phyloP scores from a whole-genome alignment of 352 stramenopile genomes.

The Globisporangium nagaii region DNA sequence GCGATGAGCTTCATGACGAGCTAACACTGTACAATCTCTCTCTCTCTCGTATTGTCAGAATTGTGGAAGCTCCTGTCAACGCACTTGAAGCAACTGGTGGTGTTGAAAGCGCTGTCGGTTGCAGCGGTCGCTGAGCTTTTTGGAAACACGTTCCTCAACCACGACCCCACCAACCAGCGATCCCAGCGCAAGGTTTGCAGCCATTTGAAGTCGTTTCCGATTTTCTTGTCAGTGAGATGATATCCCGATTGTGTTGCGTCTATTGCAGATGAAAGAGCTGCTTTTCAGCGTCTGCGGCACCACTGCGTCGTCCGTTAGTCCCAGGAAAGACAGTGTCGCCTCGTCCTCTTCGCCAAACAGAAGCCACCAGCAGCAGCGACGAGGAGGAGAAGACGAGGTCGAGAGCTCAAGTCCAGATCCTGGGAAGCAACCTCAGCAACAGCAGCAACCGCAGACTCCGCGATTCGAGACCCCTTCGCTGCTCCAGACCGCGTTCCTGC shows the following conservation, averaged over 20 bases:
- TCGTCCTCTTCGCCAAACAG: slow-evolving; percentile 11
- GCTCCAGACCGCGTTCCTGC: slow-evolving; percentile 58
- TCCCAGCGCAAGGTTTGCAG: slow-evolving; percentile 59
- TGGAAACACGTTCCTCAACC: slow-evolving; percentile 40
- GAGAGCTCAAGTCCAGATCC: slow-evolving; percentile 9
- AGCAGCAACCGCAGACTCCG: slow-evolving; percentile 1
- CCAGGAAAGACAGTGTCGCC: slow-evolving; percentile 17
- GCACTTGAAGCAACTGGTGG: slow-evolving; percentile 53
- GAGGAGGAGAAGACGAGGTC: not conserved
- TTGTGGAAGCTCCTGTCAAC: slow-evolving; percentile 60
- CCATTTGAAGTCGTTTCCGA: no score
- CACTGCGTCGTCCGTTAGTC: slow-evolving; percentile 9
- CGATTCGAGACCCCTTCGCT: slow-evolving; percentile 34
- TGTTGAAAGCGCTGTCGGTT: slow-evolving; percentile 31
- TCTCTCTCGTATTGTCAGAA: slow-evolving; percentile 31
- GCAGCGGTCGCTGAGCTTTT: slow-evolving; percentile 41
- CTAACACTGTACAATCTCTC: no score
- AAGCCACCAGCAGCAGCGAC: slow-evolving; percentile 4
- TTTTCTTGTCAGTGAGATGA: not conserved
- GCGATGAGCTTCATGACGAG: no score
- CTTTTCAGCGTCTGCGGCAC: slow-evolving; percentile 38
- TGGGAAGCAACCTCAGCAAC: slow-evolving; percentile 5
- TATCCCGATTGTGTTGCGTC: not conserved
- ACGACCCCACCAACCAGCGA: slow-evolving; percentile 49
- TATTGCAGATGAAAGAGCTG: slow-evolving; percentile 55